A percentile compares a stretch with the other conserved stretches of the same genome.
Evolutionary conservation across 2,329 filamentous ascomycete species (phyloP).

Genomic region (Stagonosporopsis vannaccii): DNA sequence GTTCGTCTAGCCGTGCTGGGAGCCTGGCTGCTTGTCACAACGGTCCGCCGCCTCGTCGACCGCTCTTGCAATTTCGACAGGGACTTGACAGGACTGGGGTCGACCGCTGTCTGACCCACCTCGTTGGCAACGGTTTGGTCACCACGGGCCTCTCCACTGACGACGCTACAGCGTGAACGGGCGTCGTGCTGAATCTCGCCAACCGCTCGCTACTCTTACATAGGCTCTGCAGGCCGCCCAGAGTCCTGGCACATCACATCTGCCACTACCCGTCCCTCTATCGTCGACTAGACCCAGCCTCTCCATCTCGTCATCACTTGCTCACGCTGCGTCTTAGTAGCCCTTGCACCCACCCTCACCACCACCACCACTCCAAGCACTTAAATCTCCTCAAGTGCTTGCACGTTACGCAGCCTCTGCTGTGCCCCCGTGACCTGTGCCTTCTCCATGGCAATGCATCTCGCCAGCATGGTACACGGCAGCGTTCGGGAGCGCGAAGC

Average conservation of each 20-base stretch:
- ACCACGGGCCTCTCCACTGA: constrained; percentile 36
- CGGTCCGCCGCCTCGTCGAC: constrained; percentile 48
- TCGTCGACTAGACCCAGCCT: constrained; percentile 15
- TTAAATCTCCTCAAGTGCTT: constrained; percentile 1
- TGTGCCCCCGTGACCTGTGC: constrained; percentile 38
- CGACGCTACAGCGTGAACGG: constrained; percentile 44
- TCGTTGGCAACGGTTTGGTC: constrained; percentile 48
- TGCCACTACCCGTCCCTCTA: constrained; percentile 37
- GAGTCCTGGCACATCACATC: constrained; percentile 44
- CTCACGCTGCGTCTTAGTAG: constrained; percentile 21
- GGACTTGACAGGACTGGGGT: constrained; percentile 39
- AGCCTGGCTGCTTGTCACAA: constrained; percentile 44
- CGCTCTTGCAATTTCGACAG: constrained; percentile 48
- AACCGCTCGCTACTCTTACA: constrained; percentile 44
- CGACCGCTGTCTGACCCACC: constrained; percentile 49
- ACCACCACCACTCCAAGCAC: not conserved
- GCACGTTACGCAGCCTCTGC: constrained; percentile 44
- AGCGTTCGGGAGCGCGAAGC: constrained; percentile 51
- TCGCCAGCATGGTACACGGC: constrained; percentile 54
- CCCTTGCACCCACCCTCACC: constrained; percentile 13
- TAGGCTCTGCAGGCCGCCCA: constrained; percentile 48
- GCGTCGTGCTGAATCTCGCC: constrained; percentile 47
- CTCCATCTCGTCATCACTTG: constrained; percentile 31
- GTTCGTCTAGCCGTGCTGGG: constrained; percentile 40
- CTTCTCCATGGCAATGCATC: constrained; percentile 51